Conservation (phyloP, 2,329 filamentous ascomycete genomes). For the Penicillium sp. region DNA sequence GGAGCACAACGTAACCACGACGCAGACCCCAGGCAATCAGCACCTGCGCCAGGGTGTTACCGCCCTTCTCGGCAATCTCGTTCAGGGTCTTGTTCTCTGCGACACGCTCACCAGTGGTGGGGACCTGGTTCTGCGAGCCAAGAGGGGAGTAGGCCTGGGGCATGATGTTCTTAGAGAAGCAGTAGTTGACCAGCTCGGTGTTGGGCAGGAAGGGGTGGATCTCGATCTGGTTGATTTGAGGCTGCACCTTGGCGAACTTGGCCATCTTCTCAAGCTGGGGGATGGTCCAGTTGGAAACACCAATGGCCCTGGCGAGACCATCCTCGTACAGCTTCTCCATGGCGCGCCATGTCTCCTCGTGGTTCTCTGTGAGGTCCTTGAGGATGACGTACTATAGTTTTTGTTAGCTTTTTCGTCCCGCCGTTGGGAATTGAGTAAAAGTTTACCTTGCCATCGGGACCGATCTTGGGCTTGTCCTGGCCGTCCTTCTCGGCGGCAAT, state of each 20-base stretch:
- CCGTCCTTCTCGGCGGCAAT: slow-evolving; percentile 53
- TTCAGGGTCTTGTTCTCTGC: slow-evolving; percentile 61
- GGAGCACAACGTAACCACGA: slow-evolving; percentile 67
- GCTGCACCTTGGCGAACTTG: slow-evolving; percentile 43
- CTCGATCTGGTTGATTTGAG: slow-evolving; percentile 49
- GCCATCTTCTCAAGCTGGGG: slow-evolving; percentile 50
- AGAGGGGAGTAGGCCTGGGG: slow-evolving; percentile 47
- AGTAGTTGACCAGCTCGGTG: slow-evolving; percentile 44
- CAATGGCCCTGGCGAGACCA: slow-evolving; percentile 69
- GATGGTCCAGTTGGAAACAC: slow-evolving; percentile 74
- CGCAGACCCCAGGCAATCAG: slow-evolving; percentile 66
- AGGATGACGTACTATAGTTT: slow-evolving; percentile 58
- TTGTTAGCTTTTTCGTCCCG: slow-evolving; percentile 2
- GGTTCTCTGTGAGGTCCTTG: slow-evolving; percentile 66
- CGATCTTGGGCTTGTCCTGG: slow-evolving; percentile 50
- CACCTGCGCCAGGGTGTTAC: slow-evolving; percentile 61
- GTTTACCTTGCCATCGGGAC: slow-evolving; percentile 53
- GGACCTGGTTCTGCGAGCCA: slow-evolving; percentile 69
- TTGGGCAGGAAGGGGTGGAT: slow-evolving; percentile 52
- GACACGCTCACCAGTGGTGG: slow-evolving; percentile 67
- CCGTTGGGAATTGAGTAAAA: background rate
- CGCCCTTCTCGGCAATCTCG: slow-evolving; percentile 58
- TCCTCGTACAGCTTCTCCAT: slow-evolving; percentile 62
- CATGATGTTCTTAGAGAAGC: slow-evolving; percentile 42
- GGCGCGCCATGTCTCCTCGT: slow-evolving; percentile 63